Percentiles rank a stretch among this genome's conserved stretches.
phyloP scores from a whole-genome alignment of 768 basidiomycete genomes.

The Boletus tomentosulus region DNA sequence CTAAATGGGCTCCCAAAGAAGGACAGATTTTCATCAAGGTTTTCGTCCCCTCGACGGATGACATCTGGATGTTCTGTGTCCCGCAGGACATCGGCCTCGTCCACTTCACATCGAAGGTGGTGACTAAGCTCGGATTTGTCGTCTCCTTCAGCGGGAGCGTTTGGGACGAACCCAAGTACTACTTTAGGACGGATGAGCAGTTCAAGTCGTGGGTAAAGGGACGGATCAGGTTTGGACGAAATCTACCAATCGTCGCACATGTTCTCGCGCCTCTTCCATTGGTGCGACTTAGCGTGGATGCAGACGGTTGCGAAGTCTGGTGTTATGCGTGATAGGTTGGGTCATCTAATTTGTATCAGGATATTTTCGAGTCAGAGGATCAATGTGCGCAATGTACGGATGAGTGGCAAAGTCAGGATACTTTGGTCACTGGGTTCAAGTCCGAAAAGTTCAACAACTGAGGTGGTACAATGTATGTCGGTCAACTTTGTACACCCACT shows the following conservation, averaged over 20 bases:
- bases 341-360: too few species aligned
- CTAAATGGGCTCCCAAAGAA: conserved; percentile 33
- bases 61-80: conserved; percentile 38
- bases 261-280: conserved; percentile 13
- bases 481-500: too few species aligned
- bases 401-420: background rate
- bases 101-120: conserved; percentile 31
- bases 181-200: conserved; percentile 29
- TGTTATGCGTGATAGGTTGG: conserved; percentile 13
- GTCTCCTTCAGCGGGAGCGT: conserved; percentile 32
- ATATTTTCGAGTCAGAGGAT: background rate
- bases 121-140: conserved; percentile 34
- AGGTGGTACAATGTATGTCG: too few species aligned
- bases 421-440: background rate
- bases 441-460: too few species aligned
- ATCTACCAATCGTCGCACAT: conserved; percentile 35
- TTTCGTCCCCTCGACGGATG: conserved; percentile 36
- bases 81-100: conserved; percentile 28
- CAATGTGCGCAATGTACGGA: background rate
- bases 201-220: conserved; percentile 34
- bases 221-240: conserved; percentile 32
- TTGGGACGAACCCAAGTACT: conserved; percentile 27
- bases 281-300: conserved; percentile 13
- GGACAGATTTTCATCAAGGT: conserved; percentile 39
- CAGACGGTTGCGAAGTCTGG: conserved; percentile 21